Evolutionary conservation across 2,329 filamentous ascomycete species (phyloP), one percentile per base, ranked within the genome.

Genomic region (Teratosphaeria viscida): DNA sequence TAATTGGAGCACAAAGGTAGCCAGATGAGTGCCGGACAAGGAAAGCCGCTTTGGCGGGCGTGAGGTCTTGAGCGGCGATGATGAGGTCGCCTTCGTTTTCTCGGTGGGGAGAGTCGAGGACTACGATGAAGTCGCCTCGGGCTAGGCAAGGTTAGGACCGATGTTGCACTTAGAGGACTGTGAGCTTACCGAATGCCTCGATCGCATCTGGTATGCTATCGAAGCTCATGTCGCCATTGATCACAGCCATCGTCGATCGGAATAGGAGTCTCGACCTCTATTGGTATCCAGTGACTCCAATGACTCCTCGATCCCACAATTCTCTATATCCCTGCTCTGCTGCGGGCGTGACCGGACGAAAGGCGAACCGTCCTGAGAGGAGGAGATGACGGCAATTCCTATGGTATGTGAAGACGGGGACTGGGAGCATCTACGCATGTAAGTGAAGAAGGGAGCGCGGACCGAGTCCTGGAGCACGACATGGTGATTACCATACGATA

Each of bases 1-100:
- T 80, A 62, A 97, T 81, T 16, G 94, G 92, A 0, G 88, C 89
- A 84, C 94, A 97, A 77, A 99, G 87, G 71, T 92, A 85, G 72
- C 94, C 94, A 3, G 90, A 84, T 53, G 89, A 88, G 79, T 96
- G 85, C 70, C 91, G 90, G 74, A 99, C 84, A 82, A 99, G 87
- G 80, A 96, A 99, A 69, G 91, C 90, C 86, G 95, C 95, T 77
- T 97, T 92, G 65, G 89, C 83, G 27, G 91, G 82, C 8, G 92
- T 96, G 64, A 96, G 78, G 69, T 88, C 82, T 66, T 90, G 80
- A 63, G 91, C 92, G 66, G 94, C 90, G 71, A 97, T 95, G 75
- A 97, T 96, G 55, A 99, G 84, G 78, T 99, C 94, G 75, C 92
- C 94, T 82, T 99, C 94, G 75, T 99, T 99, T 76, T 99, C 94